Evolutionary conservation across 768 basidiomycete species (phyloP).

Genomic region (Paxillus involutus): DNA sequence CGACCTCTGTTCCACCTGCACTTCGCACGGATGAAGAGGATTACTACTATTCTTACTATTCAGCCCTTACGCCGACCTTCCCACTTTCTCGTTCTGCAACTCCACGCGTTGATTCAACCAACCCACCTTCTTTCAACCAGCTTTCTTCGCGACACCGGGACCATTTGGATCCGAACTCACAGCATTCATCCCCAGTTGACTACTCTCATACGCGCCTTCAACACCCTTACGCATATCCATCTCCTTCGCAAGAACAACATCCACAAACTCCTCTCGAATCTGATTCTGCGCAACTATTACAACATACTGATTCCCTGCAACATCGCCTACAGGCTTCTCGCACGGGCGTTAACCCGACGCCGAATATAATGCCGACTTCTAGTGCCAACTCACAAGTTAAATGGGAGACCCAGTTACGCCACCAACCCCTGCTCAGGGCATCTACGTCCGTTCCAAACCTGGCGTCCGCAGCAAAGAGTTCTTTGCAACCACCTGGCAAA

Average conservation of each 20-base stretch:
- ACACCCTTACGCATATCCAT: slow-evolving; percentile 56
- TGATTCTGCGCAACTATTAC: slow-evolving; percentile 8
- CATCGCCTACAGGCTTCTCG: slow-evolving; percentile 11
- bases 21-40: slow-evolving; percentile 40
- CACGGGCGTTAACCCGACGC: slow-evolving; percentile 7
- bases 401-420: not conserved
- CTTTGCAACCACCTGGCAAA: slow-evolving; percentile 13
- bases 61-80: slow-evolving; percentile 30
- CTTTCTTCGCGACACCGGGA: slow-evolving; percentile 17
- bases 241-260: slow-evolving; percentile 15
- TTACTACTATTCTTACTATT: slow-evolving; percentile 53
- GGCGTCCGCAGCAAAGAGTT: slow-evolving; percentile 21
- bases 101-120: slow-evolving; percentile 12
- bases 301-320: slow-evolving; percentile 24
- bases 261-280: slow-evolving; percentile 5
- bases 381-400: not conserved
- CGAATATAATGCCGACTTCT: not conserved
- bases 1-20: slow-evolving; percentile 16
- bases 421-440: slow-evolving; percentile 38
- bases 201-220: slow-evolving; percentile 26
- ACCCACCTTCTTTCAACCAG: slow-evolving; percentile 15
- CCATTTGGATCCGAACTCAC: slow-evolving; percentile 19
- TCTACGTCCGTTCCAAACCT: slow-evolving; percentile 72
- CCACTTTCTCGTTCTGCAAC: slow-evolving; percentile 11
- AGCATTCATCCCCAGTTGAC: slow-evolving; percentile 12